Evolutionary conservation across 2,329 filamentous ascomycete species (phyloP), one percentile per base, ranked within the genome.

Genomic region (Ascosphaera acerosa): DNA sequence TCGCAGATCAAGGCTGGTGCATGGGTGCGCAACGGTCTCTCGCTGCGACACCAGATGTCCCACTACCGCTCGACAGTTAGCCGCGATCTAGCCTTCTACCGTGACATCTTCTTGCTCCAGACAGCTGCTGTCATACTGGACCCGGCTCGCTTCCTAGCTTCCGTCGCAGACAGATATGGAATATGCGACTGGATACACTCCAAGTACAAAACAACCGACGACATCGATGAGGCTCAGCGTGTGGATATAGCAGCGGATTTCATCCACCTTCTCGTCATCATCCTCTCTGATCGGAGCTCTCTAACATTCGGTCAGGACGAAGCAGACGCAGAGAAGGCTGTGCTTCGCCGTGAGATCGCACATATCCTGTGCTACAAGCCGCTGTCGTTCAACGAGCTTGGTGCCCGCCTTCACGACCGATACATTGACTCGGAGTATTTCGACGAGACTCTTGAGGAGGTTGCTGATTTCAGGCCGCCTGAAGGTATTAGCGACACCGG

Each of bases 1-100:
- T 77, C 87, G 4, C 89, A 97, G 55, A 94, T 97, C 70, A 91
- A 90, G 50, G 81, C 84, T 12, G 78, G 81, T 32, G 90, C 94
- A 71, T 97, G 89, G 87, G 84, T 97, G 38, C 71, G 87, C 34
- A 97, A 97, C 46, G 87, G 87, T 2, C 80, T 97, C 45, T 94
- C 84, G 43, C 64, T 97, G 32, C 70, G 84, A 23, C 87, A 97
- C 48, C 87, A 97, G 51, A 87, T 89, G 48, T 76, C 76, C 32
- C 87, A 82, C 12, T 97, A 97, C 48, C 72, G 81, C 10, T 82
- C 80, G 25, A 80, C 92, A 10, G 69, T 70, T 7, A 78, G 89
- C 44, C 65, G 87, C 40, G 87, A 97, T 49, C 76, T 92, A 14
- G 81, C 80, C 2, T 84, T 92, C 44, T 84, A 92, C 43, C 70